Base-by-base conservation (phyloP, 2,329 filamentous ascomycete species). In the Penicillium sp. region DNA sequence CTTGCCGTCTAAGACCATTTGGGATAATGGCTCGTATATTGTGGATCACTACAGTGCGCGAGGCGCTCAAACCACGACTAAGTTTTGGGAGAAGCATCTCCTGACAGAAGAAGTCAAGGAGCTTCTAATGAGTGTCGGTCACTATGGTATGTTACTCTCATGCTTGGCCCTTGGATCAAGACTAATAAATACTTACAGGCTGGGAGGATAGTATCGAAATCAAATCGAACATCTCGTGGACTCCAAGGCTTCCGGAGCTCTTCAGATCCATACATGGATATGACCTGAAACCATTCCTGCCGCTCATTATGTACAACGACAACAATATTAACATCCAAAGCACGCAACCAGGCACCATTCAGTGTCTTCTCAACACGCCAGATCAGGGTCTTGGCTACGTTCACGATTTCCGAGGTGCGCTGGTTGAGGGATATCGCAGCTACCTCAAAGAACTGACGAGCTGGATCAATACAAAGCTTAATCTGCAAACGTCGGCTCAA, bases 31-130 rank as follows among this genome's bases (percentile, higher is more conserved):
- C 3, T 74, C 70, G 1, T 73, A 62, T 45, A 63, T 63, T 3
- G 70, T 74, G 3, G 72, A 75, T 54, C 73, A 78, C 56, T 77
- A 73, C 56, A 72, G 67, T 10, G 49, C 63, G 2, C 48, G 49
- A 0, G 76, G 75, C 3, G 75, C 75, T 0, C 57, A 68, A 41
- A 62, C 64, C 0, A 61, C 66, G 1, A 70, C 63, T 0, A 52
- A 70, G 8, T 77, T 76, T 51, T 74, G 69, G 69, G 70, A 76
- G 28, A 49, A 76, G 15, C 61, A 73, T 21, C 60, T 77, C 9
- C 56, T 77, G 0, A 57, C 58, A 4, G 64, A 69, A 42, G 66
- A 65, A 1, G 62, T 65, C 1, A 64, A 58, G 21, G 58, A 67
- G 7, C 56, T 72, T 3, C 45, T 76, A 3, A 42, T 47, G 36